These are phyloP conservation scores for Phytophthora foliorum DNA, from an alignment of 352 stramenopile species.

Conservation along the genomic window DNA sequence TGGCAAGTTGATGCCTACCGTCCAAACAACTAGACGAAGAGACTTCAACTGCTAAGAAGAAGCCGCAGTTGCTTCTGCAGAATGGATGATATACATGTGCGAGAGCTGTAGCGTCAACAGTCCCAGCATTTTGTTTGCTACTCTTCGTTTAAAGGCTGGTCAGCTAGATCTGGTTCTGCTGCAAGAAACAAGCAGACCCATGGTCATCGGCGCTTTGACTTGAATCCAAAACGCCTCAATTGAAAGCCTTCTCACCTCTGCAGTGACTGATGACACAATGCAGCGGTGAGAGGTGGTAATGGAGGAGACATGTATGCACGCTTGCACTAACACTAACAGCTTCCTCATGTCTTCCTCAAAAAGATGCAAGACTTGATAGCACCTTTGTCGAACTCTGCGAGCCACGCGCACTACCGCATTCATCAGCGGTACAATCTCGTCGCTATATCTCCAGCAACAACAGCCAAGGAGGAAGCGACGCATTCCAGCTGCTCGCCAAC, in stretches of 20 bases:
- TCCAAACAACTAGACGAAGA: slow-evolving; percentile 35
- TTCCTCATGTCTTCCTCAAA: slow-evolving; percentile 30
- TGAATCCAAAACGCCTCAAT: slow-evolving; percentile 40
- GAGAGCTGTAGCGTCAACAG: slow-evolving; percentile 2
- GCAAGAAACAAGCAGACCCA: slow-evolving; percentile 10
- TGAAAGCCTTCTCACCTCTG: slow-evolving; percentile 20
- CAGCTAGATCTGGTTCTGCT: slow-evolving; percentile 1
- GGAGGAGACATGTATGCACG: slow-evolving; percentile 40
- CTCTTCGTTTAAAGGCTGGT: neutral
- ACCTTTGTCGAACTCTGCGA: slow-evolving; percentile 25
- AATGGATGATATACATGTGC: slow-evolving; percentile 29
- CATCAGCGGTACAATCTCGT: slow-evolving; percentile 1
- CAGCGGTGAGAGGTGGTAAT: slow-evolving; percentile 30
- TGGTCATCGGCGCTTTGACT: slow-evolving; percentile 36
- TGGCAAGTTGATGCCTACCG: slow-evolving; percentile 23
- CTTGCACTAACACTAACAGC: slow-evolving; percentile 31
- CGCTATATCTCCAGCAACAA: slow-evolving; percentile 8
- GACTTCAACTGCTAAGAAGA: slow-evolving; percentile 18
- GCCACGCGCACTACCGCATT: slow-evolving; percentile 17
- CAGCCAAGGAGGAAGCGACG: slow-evolving; percentile 1
- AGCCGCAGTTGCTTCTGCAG: slow-evolving; percentile 23
- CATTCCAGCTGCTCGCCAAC: slow-evolving; percentile 11
- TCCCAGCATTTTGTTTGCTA: neutral
- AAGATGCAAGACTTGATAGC: slow-evolving; percentile 25
- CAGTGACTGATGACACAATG: slow-evolving; percentile 33